A percentile compares a stretch with the other conserved stretches of the same genome.
Conservation (phyloP, 176 grass and related monocot species). For the Aegilops tauschii region DNA sequence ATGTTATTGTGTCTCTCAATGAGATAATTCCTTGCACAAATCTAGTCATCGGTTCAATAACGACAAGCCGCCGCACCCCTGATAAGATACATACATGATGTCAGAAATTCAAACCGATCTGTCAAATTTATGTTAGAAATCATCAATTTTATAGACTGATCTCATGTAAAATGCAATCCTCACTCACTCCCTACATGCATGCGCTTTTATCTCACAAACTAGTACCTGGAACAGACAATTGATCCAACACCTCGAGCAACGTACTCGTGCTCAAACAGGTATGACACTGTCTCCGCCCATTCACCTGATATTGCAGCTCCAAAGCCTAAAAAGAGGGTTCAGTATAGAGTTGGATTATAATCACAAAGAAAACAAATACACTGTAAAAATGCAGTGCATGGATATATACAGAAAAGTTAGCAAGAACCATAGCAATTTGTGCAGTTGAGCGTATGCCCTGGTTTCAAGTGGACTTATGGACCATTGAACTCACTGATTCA, state of each 20-base stretch:
- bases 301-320: conserved; percentile 57
- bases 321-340: conserved; percentile 40
- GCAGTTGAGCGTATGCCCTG: not conserved
- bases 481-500: not conserved
- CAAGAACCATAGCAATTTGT: not conserved
- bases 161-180: not conserved
- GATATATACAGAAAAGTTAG: not conserved
- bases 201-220: not conserved
- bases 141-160: not conserved
- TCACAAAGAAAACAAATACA: not conserved
- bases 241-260: conserved; percentile 48
- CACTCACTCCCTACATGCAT: not conserved
- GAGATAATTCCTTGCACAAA: conserved; percentile 65
- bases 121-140: not conserved
- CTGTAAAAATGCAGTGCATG: not conserved
- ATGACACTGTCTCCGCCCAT: conserved; percentile 47
- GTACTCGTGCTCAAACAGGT: conserved; percentile 54
- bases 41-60: conserved; percentile 51
- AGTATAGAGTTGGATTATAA: not conserved
- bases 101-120: conserved; percentile 7
- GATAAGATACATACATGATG: not conserved
- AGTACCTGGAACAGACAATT: conserved; percentile 64
- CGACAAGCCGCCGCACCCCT: conserved; percentile 57
- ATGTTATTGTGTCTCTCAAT: conserved; percentile 59
- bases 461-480: not conserved